A percentile compares a stretch with the other conserved stretches of the same genome.
Evolutionary conservation across 345 rosid genomes (phyloP).

Genomic region (Lepidium aucheri): DNA sequence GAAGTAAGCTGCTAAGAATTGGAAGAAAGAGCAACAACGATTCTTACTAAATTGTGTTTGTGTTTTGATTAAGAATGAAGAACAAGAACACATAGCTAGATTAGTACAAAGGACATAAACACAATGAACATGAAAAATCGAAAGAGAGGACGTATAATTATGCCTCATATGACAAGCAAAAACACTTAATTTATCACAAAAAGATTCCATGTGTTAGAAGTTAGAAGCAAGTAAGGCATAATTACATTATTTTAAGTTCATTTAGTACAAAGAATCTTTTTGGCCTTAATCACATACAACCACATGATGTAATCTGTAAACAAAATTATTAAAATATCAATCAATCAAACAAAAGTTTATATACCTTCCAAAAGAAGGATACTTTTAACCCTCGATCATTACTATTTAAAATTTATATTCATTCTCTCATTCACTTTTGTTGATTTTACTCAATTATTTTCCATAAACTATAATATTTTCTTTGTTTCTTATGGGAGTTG

Average conservation of each 20-base stretch:
- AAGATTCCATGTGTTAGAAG: constrained; percentile 4
- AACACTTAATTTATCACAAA: not conserved
- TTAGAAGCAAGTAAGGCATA: constrained; percentile 21
- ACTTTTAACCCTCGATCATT: not conserved
- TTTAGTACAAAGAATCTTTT: not conserved
- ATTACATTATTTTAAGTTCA: not conserved
- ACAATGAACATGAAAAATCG: not conserved
- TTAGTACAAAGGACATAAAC: not conserved
- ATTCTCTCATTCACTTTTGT: not conserved
- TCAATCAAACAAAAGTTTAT: not conserved
- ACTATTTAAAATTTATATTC: not conserved
- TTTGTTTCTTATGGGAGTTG: not conserved
- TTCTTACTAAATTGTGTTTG: constrained; percentile 8
- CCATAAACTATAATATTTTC: not conserved
- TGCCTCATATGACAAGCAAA: constrained; percentile 21
- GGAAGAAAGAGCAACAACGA: constrained; percentile 16
- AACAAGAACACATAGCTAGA: constrained; percentile 13
- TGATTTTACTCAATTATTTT: too few species aligned
- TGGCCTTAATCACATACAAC: not conserved
- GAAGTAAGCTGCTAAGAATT: constrained; percentile 14
- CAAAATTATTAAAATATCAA: not conserved
- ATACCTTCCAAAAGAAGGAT: not conserved
- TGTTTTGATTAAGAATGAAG: constrained; percentile 4
- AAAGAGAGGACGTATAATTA: constrained; percentile 9
- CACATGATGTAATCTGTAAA: not conserved